Base-by-base conservation (phyloP, 1,284 basidiomycete genomes). In the Pseudomicrostroma phylloplanum region DNA sequence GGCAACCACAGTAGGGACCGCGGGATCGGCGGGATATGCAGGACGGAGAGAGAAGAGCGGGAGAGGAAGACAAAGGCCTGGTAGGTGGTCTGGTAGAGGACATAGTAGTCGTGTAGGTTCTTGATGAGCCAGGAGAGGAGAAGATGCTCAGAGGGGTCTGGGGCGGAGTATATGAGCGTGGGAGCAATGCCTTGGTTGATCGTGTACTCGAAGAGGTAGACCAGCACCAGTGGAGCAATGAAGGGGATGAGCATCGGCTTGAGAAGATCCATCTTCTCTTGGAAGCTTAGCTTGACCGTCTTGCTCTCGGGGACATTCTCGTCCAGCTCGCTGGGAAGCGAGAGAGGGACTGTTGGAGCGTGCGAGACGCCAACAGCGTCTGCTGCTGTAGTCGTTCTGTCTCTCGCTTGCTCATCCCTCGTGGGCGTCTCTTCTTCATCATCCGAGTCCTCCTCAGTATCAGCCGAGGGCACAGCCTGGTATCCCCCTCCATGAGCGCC, bases 31-130 rank as follows among this genome's bases (percentile, higher is more conserved):
- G 92, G 91, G 1, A 97, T 74, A 11, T 89, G 90, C 54, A 96
- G 80, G 54, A 82, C 70, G 0, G 91, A 90, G 57, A 96, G 89
- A 3, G 91, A 89, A 0, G 92, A 96, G 2, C 96, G 89, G 1
- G 93, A 96, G 64, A 97, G 78, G 82, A 98, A 98, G 55, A 98
- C 94, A 55, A 92, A 92, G 15, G 89, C 60, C 46, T 73, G 80
- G 61, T 80, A 81, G 25, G 78, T 68, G 1, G 80, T 69, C 61
- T 80, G 79, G 62, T 73, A 80, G 3, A 77, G 94, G 6, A 93
- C 92, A 80, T 97, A 97, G 79, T 94, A 98, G 77, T 98, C 94
- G 40, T 90, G 84, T 39, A 94, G 84, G 0, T 86, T 88, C 70
- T 89, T 86, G 68, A 97, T 91, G 62, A 96, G 83, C 71, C 84